Evolutionary conservation across 768 basidiomycete genomes (phyloP).

Genomic region (Lentinula aciculospora): DNA sequence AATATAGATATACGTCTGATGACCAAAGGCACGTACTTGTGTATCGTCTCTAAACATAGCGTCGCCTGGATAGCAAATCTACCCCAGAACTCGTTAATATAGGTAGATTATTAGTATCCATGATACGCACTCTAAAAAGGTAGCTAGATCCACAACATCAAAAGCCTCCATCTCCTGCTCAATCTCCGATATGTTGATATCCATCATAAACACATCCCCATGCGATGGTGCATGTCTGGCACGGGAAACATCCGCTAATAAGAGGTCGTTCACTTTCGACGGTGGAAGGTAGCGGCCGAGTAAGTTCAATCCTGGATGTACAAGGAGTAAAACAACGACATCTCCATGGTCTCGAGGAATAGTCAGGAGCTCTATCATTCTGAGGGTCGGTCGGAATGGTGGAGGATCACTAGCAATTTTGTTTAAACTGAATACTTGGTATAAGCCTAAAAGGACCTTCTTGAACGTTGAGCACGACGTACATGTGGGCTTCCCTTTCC

Average conservation of each 20-base stretch:
- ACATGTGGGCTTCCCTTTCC: constrained; percentile 73
- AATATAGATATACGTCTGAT: background rate
- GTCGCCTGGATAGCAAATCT: constrained; percentile 77
- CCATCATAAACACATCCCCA: constrained; percentile 47
- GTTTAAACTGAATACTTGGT: constrained; percentile 33
- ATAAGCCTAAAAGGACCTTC: background rate
- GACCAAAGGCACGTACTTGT: constrained; percentile 33
- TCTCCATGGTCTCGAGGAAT: constrained; percentile 63
- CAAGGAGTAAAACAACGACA: constrained; percentile 65
- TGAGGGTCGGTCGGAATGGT: constrained; percentile 45
- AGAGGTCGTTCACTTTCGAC: constrained; percentile 58
- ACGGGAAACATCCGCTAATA: constrained; percentile 51
- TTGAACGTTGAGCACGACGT: constrained; percentile 18
- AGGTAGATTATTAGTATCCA: background rate
- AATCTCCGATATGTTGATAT: constrained; percentile 34
- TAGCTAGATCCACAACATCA: constrained; percentile 73
- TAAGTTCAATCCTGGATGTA: constrained; percentile 63
- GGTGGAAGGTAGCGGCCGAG: constrained; percentile 68
- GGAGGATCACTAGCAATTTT: constrained; percentile 44
- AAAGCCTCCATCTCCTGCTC: constrained; percentile 52
- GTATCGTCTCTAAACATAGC: constrained; percentile 62
- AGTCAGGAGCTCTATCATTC: constrained; percentile 60
- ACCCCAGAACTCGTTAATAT: constrained; percentile 7
- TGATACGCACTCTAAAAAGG: constrained; percentile 60
- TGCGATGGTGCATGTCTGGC: constrained; percentile 34